phyloP scores from a whole-genome alignment of 768 basidiomycete genomes.

The Tricholoma furcatifolium region DNA sequence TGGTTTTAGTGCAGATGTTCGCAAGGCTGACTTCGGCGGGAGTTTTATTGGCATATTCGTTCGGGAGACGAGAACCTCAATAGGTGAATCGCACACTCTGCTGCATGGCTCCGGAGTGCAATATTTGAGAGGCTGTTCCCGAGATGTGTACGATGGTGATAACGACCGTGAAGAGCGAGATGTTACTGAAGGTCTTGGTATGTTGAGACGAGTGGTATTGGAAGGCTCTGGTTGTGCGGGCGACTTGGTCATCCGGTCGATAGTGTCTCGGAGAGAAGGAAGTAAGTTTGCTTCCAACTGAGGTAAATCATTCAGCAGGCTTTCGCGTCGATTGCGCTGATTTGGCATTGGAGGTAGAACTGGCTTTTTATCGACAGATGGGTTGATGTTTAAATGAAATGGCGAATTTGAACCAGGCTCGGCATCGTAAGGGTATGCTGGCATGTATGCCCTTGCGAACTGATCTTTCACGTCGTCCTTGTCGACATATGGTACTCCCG shows the following conservation, averaged over 20 bases:
- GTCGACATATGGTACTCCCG: constrained; percentile 27
- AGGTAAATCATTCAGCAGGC: constrained; percentile 51
- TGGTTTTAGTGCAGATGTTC: constrained; percentile 32
- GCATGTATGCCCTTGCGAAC: constrained; percentile 16
- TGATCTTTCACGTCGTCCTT: constrained; percentile 4
- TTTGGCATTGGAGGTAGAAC: constrained; percentile 12
- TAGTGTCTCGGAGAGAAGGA: constrained; percentile 70
- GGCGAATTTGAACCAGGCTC: constrained; percentile 28
- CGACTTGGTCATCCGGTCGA: constrained; percentile 69
- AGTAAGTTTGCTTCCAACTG: constrained; percentile 63
- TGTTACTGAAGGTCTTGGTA: constrained; percentile 4
- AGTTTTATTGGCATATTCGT: constrained; percentile 32
- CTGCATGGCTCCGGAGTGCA: constrained; percentile 3
- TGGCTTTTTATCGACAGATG: constrained; percentile 10
- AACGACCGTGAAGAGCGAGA: constrained; percentile 12
- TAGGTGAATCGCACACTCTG: constrained; percentile 1
- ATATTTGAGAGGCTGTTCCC: not conserved
- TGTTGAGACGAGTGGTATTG: constrained; percentile 8
- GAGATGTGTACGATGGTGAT: constrained; percentile 15
- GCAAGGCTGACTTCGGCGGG: constrained; percentile 37
- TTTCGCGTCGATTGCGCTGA: constrained; percentile 31
- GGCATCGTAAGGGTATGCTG: constrained; percentile 22
- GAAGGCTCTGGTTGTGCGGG: constrained; percentile 31
- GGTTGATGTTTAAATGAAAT: constrained; percentile 25
- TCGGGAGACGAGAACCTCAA: constrained; percentile 25